These are phyloP conservation scores for Iberis amara DNA, from an alignment of 441 rosid genomes.

Conservation along the genomic window DNA sequence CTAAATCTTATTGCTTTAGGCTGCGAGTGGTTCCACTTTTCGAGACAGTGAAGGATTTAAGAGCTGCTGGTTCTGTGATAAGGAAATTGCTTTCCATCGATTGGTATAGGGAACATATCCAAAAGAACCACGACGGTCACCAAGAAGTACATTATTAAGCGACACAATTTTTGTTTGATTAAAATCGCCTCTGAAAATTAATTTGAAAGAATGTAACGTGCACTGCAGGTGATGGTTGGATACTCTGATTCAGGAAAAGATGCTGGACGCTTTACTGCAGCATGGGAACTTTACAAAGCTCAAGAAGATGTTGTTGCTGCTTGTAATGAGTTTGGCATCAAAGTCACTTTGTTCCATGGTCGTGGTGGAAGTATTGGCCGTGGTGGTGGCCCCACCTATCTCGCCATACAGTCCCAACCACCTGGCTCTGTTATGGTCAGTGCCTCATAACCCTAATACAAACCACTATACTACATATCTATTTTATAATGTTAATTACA, in stretches of 20 bases:
- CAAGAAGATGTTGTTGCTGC: constrained; percentile 81
- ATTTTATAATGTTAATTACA: no score
- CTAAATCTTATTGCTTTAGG: constrained; percentile 30
- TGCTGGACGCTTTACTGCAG: constrained; percentile 80
- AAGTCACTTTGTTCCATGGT: constrained; percentile 90
- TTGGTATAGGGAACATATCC: constrained; percentile 75
- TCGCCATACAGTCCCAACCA: constrained; percentile 87
- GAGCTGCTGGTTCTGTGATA: constrained; percentile 82
- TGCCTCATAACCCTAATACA: constrained; percentile 19
- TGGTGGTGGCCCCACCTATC: constrained; percentile 92
- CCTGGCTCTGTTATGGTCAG: constrained; percentile 79
- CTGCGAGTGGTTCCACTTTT: constrained; percentile 85
- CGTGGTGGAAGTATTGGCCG: constrained; percentile 92
- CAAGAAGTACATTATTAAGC: constrained; percentile 71
- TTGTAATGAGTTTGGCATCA: constrained; percentile 65
- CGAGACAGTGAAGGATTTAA: constrained; percentile 77
- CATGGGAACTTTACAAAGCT: constrained; percentile 82
- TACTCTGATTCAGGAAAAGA: constrained; percentile 92
- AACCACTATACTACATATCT: neutral
- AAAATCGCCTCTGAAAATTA: no score
- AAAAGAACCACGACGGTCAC: constrained; percentile 71
- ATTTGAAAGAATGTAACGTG: no score
- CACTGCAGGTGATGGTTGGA: constrained; percentile 72
- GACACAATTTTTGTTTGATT: no score
- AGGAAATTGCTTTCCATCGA: constrained; percentile 74